Evolutionary conservation across 306 rosid genomes (phyloP), one percentile per base, ranked within the genome.

Genomic region (Prunus davidiana): DNA sequence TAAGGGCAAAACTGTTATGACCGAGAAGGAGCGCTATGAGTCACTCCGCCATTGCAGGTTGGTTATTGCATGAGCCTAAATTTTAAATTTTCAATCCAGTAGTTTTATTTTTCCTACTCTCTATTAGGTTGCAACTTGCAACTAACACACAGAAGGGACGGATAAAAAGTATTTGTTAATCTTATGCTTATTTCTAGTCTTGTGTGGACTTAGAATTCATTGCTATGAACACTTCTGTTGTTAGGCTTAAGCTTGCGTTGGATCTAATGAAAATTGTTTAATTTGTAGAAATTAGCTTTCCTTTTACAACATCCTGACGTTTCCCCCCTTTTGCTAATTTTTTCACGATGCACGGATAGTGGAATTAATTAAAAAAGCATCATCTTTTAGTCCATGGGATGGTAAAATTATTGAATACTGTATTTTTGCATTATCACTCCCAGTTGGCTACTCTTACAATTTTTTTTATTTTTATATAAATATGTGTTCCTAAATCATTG

Each of bases 1-100:
- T 81, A 95, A 95, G 83, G 99, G 99, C 28, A 95, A 95, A 85
- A 95, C 99, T 46, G 97, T 95, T 18, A 95, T 95, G 99, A 95
- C 93, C 2, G 97, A 89, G 27, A 76, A 72, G 50, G 99, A 95
- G 79, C 97, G 97, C 68, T 92, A 92, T 70, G 99, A 95, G 71
- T 95, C 99, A 49, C 88, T 95, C 52, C 97, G 97, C 63, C 99
- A 95, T 83, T 95, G 99, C 97, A 95, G 87, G 99, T 90, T 58
- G 69, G 76, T 41, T 79, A 50, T 28, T 63, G 0, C 43, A 15
- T 63, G 34, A 28, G 45, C 67, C 67, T 15, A 30, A 30, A n/a
- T n/a, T n/a, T n/a, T n/a, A n/a, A n/a, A n/a, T 27, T 27, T 20
- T 62, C 19, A 14, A 13, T 34, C 15, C 27, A 15, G 67, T 58